Conservation (phyloP, 257 asterid genomes). For the Thymus quinquecostatus region DNA sequence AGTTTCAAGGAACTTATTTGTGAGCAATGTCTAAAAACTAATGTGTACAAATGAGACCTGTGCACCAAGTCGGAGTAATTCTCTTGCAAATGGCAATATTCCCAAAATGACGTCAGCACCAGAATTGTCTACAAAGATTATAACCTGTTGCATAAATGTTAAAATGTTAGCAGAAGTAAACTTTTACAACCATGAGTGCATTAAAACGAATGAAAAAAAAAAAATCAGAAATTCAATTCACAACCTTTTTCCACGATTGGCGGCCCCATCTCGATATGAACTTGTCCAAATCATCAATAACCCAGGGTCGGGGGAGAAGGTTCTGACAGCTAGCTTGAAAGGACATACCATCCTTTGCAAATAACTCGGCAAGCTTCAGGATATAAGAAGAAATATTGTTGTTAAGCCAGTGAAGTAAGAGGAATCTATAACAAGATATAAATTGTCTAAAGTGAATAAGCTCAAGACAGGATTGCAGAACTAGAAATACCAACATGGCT, state of each 20-base stretch:
- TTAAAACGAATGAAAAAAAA: neutral
- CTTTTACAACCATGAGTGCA: slow-evolving; percentile 10
- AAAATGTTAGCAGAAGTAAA: slow-evolving; percentile 26
- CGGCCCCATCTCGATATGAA: slow-evolving; percentile 71
- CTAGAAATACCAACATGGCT: slow-evolving; percentile 18
- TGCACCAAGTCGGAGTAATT: slow-evolving; percentile 81
- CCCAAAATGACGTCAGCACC: slow-evolving; percentile 97
- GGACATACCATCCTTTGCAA: slow-evolving; percentile 93
- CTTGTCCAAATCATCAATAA: slow-evolving; percentile 85
- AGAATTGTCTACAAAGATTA: slow-evolving; percentile 92
- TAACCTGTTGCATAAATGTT: slow-evolving; percentile 61
- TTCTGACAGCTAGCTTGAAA: slow-evolving; percentile 95
- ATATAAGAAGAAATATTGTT: slow-evolving; percentile 25
- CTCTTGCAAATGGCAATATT: slow-evolving; percentile 92
- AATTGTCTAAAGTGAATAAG: slow-evolving; percentile 3
- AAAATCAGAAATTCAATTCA: slow-evolving; percentile 11
- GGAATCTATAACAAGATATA: slow-evolving; percentile 22
- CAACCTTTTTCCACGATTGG: slow-evolving; percentile 79
- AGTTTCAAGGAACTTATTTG: slow-evolving; percentile 11
- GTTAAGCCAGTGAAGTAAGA: slow-evolving; percentile 28
- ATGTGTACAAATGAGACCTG: slow-evolving; percentile 52
- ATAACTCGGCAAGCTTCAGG: slow-evolving; percentile 90
- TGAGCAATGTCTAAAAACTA: slow-evolving; percentile 25
- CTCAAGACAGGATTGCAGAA: slow-evolving; percentile 6
- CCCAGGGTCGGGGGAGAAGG: slow-evolving; percentile 97